Conservation (phyloP, 768 basidiomycete genomes). For the Cyclocybe aegerita region DNA sequence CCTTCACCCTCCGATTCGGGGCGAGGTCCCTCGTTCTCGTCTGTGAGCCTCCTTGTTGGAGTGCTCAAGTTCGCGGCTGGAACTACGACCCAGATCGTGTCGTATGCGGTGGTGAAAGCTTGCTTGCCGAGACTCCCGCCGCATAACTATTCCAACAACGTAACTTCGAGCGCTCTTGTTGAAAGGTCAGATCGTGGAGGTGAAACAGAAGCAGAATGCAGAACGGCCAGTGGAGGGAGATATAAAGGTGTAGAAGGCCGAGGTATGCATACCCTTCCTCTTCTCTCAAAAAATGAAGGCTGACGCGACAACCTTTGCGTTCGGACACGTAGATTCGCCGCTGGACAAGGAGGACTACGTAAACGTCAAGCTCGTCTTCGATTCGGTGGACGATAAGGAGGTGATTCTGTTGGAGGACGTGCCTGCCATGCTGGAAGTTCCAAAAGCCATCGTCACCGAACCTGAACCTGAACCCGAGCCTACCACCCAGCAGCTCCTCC, state of each 20-base stretch:
- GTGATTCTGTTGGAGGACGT: neutral
- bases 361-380: neutral
- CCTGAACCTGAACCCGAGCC: neutral
- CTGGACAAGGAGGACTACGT: neutral
- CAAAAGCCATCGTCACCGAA: neutral
- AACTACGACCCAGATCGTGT: slow-evolving; percentile 1
- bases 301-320: no score
- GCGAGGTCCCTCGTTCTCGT: no score
- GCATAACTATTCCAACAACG: neutral
- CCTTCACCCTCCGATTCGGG: no score
- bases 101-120: slow-evolving; percentile 6
- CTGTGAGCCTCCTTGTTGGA: neutral
- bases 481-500: neutral
- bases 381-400: neutral
- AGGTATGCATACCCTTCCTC: neutral
- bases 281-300: neutral
- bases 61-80: neutral
- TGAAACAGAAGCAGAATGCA: no score
- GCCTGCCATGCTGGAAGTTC: neutral
- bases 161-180: neutral
- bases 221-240: no score
- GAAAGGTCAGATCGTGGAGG: neutral
- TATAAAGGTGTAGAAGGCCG: neutral
- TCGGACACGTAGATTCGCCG: neutral
- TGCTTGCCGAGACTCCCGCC: slow-evolving; percentile 11